Evolutionary conservation across 768 basidiomycete genomes (phyloP), one percentile per base, ranked within the genome.

Genomic region (Rhodotorula kratochvilovae): DNA sequence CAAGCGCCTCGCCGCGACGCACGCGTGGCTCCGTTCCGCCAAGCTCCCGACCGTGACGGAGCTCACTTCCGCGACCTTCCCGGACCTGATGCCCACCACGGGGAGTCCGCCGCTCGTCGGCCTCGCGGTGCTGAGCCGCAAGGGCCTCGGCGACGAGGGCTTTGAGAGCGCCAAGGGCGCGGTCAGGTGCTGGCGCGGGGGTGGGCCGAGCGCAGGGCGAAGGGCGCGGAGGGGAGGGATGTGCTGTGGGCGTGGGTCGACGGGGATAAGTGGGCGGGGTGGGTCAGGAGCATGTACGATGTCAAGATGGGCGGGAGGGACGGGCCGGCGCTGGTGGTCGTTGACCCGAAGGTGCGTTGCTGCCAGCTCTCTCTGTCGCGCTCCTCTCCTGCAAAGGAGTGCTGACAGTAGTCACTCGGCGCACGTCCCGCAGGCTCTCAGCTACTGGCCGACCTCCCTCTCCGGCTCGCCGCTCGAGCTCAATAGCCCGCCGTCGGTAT

Each of bases 281-380:
- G 93, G 93, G 82, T 95, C 81, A 92, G 90, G 83, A 88, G 87
- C 76, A 92, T 92, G 87, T 98, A 97, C 81, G 88, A 88, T 39
- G 82, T 92, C 75, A 82, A 80, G 73, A 66, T 63, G 66, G 70
- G 70, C 5, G 67, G 73, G 16, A 73, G 60, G 15, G 64, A 68
- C 0, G 79, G 78, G 33, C 80, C 81, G 43, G 36, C 39, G 19
- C 5, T 76, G 3, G 68, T 78, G 25, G 31, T 78, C 15, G 64
- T 67, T 0, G 74, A 78, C 51, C 71, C 77, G 1, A 48, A 63
- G 45, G 73, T 75, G 31, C 29, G 61, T 59, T 55, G 15, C 25
- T 33, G 29, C 21, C 15, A 0, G 11, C 48, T 43, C 31, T 35
- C 19, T 27, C 6, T 55, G 31, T 29, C 11, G 4, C 12, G 8